Evolutionary conservation across 352 stramenopile species (phyloP).

Genomic region (Globisporangium rhizosaccharum): DNA sequence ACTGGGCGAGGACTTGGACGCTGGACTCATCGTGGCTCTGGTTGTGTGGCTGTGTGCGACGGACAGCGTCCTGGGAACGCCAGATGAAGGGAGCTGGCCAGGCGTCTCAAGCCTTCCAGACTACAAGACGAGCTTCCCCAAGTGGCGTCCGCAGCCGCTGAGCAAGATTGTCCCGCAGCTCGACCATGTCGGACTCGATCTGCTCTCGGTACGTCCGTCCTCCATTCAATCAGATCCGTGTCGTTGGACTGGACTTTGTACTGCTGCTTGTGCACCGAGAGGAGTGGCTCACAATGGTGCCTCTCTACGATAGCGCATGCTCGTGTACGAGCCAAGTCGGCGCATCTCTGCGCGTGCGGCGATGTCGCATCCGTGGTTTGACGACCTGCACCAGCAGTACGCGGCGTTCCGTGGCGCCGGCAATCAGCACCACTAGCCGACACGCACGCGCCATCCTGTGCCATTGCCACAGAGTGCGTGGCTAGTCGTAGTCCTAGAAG

Average conservation of each 20-base stretch:
- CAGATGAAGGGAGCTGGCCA: constrained; percentile 94
- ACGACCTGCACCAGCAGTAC: constrained; percentile 73
- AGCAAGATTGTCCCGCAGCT: constrained; percentile 84
- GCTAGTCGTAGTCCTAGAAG: no score
- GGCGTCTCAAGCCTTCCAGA: constrained; percentile 96
- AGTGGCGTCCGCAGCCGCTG: constrained; percentile 92
- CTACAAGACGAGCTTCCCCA: constrained; percentile 97
- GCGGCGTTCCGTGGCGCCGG: constrained; percentile 48
- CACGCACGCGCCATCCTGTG: not conserved
- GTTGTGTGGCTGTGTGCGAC: constrained; percentile 3
- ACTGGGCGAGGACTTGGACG: not conserved
- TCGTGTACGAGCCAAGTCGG: constrained; percentile 74
- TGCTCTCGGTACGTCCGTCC: constrained; percentile 54
- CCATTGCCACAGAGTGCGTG: no score
- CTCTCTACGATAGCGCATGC: constrained; percentile 41
- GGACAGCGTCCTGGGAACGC: constrained; percentile 91
- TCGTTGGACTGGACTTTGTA: no score
- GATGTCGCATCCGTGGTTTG: constrained; percentile 84
- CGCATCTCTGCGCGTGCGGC: constrained; percentile 77
- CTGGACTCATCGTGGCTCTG: not conserved
- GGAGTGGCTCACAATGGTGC: not conserved
- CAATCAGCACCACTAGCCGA: constrained; percentile 37
- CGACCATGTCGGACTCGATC: constrained; percentile 71
- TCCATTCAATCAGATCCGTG: no score
- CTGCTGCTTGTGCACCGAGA: not conserved